A percentile compares a stretch with the other conserved stretches of the same genome.
These are phyloP conservation scores for Globisporangium canariense DNA, from an alignment of 352 stramenopile species.

Conservation along the genomic window DNA sequence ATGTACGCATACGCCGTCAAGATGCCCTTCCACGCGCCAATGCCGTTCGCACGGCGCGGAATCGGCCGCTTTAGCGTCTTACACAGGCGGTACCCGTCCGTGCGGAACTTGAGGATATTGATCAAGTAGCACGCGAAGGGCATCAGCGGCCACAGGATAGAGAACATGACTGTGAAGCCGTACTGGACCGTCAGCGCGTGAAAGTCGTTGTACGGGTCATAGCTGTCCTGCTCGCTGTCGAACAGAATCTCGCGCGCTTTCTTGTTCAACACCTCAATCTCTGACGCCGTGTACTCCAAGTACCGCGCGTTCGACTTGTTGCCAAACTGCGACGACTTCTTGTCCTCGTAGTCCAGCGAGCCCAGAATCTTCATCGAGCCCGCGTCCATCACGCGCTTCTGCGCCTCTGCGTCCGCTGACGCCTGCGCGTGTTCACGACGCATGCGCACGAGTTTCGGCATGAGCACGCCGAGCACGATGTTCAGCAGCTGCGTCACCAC, in stretches of 20 bases:
- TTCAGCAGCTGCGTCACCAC: constrained; percentile 83
- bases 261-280: constrained; percentile 66
- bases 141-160: constrained; percentile 76
- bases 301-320: constrained; percentile 70
- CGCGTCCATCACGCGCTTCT: constrained; percentile 64
- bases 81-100: constrained; percentile 62
- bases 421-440: constrained; percentile 57
- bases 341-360: constrained; percentile 72
- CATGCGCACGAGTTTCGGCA: constrained; percentile 64
- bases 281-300: constrained; percentile 51
- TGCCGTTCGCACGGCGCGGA: constrained; percentile 66
- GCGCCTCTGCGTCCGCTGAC: constrained; percentile 52
- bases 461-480: constrained; percentile 63
- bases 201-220: constrained; percentile 77
- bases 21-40: constrained; percentile 65
- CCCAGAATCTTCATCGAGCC: constrained; percentile 82
- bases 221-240: constrained; percentile 68
- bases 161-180: constrained; percentile 81
- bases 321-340: constrained; percentile 65
- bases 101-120: constrained; percentile 65
- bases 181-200: constrained; percentile 69
- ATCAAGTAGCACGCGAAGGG: constrained; percentile 69
- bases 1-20: constrained; percentile 59
- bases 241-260: constrained; percentile 70
- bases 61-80: constrained; percentile 73